phyloP scores from a whole-genome alignment of 2,329 filamentous ascomycete species.

The Fusarium sp. region DNA sequence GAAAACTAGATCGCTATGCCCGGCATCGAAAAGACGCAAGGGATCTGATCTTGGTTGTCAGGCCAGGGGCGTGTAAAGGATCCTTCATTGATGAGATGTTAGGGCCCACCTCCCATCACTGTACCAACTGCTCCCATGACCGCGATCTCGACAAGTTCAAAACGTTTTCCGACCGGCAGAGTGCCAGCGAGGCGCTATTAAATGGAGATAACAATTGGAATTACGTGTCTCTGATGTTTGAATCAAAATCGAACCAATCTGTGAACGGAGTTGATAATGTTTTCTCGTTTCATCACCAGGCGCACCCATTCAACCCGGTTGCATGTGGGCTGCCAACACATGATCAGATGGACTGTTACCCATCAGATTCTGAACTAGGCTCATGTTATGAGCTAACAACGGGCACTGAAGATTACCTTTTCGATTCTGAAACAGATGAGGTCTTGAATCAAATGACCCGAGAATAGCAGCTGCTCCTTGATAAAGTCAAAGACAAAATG shows the following conservation, averaged over 20 bases:
- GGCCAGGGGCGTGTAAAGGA: background rate
- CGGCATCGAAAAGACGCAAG: accelerated
- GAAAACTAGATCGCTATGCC: background rate
- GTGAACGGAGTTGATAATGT: background rate
- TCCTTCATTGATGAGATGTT: too few species aligned
- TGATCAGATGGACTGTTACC: too few species aligned
- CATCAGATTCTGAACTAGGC: too few species aligned
- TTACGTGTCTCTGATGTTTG: background rate
- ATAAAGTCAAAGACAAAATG: background rate
- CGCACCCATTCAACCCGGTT: background rate
- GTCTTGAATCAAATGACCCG: accelerated
- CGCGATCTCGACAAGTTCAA: background rate
- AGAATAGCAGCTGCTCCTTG: background rate
- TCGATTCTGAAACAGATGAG: accelerated
- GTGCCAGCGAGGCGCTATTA: background rate
- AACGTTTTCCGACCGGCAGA: background rate
- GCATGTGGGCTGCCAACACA: background rate
- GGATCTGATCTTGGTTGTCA: background rate
- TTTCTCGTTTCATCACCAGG: background rate
- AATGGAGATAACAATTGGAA: background rate
- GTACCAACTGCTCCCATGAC: background rate
- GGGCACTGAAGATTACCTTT: too few species aligned
- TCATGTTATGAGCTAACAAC: too few species aligned
- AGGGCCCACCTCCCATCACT: too few species aligned
- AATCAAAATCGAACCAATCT: background rate